Conservation (phyloP, 345 rosid species). For the Citrus australasica region DNA sequence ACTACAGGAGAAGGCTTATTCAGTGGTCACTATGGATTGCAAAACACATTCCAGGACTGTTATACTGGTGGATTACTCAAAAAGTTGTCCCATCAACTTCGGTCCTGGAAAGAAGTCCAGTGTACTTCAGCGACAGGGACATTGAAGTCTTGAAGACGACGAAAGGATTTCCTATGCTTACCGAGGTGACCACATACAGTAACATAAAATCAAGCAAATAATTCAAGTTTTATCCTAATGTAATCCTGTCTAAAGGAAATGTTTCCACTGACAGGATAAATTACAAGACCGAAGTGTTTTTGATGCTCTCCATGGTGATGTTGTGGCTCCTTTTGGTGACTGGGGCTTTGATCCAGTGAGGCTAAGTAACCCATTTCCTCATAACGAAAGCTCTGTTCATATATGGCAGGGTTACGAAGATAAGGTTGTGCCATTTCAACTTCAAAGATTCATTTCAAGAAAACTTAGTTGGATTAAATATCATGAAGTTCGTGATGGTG, state of each 20-base stretch:
- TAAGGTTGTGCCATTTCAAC: slow-evolving; percentile 76
- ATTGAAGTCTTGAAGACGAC: slow-evolving; percentile 57
- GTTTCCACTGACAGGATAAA: slow-evolving; percentile 42
- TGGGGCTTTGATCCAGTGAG: slow-evolving; percentile 88
- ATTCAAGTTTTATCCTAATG: neutral
- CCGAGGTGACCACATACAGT: slow-evolving; percentile 44
- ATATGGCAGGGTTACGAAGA: slow-evolving; percentile 91
- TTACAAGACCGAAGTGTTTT: slow-evolving; percentile 49
- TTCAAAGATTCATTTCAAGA: slow-evolving; percentile 55
- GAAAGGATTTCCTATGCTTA: slow-evolving; percentile 83
- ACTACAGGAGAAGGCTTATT: slow-evolving; percentile 53
- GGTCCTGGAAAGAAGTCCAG: slow-evolving; percentile 50
- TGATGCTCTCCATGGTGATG: slow-evolving; percentile 58
- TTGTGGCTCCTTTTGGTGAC: slow-evolving; percentile 52
- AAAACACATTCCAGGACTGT: slow-evolving; percentile 52
- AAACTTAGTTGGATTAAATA: slow-evolving; percentile 78
- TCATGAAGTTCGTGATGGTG: slow-evolving; percentile 85
- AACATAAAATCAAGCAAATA: neutral
- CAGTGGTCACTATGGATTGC: slow-evolving; percentile 56
- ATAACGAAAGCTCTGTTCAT: slow-evolving; percentile 46
- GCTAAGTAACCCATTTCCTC: slow-evolving; percentile 45
- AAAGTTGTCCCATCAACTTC: slow-evolving; percentile 58
- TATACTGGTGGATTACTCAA: slow-evolving; percentile 79
- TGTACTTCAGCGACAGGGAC: slow-evolving; percentile 62
- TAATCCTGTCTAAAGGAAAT: neutral